Conservation (phyloP, 2,329 filamentous ascomycete genomes). For the Pseudogymnoascus sp. region DNA sequence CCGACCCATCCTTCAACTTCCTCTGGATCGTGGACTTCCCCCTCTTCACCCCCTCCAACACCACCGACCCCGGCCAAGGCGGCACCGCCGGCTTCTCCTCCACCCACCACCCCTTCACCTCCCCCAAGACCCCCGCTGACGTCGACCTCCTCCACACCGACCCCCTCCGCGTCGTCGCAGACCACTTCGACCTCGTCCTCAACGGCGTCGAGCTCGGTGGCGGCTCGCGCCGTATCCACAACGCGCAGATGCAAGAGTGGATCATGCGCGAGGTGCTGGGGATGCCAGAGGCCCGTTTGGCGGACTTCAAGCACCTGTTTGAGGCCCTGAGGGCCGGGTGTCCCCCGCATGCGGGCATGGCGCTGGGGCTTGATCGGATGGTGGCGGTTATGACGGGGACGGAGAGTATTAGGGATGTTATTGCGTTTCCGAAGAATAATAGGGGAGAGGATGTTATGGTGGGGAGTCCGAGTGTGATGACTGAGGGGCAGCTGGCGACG, state of each 20-base stretch:
- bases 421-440: conserved; percentile 92
- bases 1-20: conserved; percentile 48
- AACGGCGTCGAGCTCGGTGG: conserved; percentile 94
- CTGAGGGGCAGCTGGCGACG: conserved; percentile 35
- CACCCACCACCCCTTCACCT: conserved; percentile 94
- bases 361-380: conserved; percentile 83
- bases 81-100: conserved; percentile 71
- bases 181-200: conserved; percentile 92
- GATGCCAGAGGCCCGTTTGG: conserved; percentile 49
- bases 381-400: conserved; percentile 70
- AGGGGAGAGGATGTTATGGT: conserved; percentile 82
- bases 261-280: conserved; percentile 73
- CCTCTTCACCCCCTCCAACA: conserved; percentile 69
- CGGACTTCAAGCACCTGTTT: conserved; percentile 77
- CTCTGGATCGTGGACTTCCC: conserved; percentile 86
- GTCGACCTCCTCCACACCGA: conserved; percentile 64
- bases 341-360: conserved; percentile 90
- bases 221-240: conserved; percentile 86
- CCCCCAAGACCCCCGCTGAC: conserved; percentile 63
- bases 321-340: conserved; percentile 76
- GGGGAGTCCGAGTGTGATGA: conserved; percentile 63
- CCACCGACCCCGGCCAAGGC: conserved; percentile 55
- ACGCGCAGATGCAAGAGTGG: conserved; percentile 71
- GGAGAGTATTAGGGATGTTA: conserved; percentile 79
- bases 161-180: conserved; percentile 65